A percentile compares a stretch with the other conserved stretches of the same genome.
Conservation (phyloP, 345 rosid species). For the Rhodamnia argentea region DNA sequence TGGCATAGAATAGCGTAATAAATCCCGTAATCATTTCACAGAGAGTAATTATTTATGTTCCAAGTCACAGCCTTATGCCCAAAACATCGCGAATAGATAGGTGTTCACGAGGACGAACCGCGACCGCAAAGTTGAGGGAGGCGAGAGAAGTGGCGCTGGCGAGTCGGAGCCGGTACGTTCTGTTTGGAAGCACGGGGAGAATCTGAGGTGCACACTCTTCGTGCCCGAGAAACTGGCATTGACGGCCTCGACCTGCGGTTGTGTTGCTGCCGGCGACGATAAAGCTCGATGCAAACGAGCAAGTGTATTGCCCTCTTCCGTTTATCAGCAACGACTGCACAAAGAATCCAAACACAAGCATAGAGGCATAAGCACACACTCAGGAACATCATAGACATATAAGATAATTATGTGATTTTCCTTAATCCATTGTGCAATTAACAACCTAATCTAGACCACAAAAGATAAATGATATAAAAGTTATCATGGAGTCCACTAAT, state of each 20-base stretch:
- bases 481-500: no score
- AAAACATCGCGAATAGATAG: neutral
- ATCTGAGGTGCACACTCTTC: slow-evolving; percentile 56
- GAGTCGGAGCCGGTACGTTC: slow-evolving; percentile 57
- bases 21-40: neutral
- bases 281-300: slow-evolving; percentile 52
- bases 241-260: neutral
- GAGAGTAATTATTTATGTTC: neutral
- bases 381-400: no score
- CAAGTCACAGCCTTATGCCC: neutral
- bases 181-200: slow-evolving; percentile 42
- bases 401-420: neutral
- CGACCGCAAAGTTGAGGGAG: slow-evolving; percentile 62
- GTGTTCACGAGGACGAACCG: slow-evolving; percentile 10
- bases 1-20: neutral
- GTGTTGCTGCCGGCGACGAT: neutral
- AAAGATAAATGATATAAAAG: no score
- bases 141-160: slow-evolving; percentile 66
- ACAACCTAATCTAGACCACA: no score
- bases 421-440: no score
- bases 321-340: slow-evolving; percentile 43
- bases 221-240: slow-evolving; percentile 32
- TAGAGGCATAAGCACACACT: neutral
- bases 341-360: neutral
- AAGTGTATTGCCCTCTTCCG: slow-evolving; percentile 80